Evolutionary conservation across 2,329 filamentous ascomycete species (phyloP), one percentile per base, ranked within the genome.

Genomic region (Penicillium sp.): DNA sequence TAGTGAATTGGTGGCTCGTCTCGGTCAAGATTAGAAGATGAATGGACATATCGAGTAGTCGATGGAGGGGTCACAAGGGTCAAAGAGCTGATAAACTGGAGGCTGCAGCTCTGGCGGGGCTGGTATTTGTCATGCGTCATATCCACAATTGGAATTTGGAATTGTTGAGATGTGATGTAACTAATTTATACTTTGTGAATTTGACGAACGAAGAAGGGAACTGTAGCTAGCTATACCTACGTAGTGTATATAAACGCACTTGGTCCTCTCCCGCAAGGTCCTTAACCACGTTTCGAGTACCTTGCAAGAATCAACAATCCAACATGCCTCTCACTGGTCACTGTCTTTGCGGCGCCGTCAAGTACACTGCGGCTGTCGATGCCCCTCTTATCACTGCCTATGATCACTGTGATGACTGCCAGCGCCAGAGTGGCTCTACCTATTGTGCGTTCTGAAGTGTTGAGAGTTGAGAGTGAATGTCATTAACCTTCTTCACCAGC

Each of bases 381-480:
- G 51, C 54, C 13, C 70, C 74, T 9, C 52, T 66, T 8, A 32
- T 69, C 12, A 72, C 80, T 44, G 83, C 79, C 56, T 86, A 87
- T 67, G 85, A 87, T 66, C 83, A 87, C 75, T 87, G 83, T 63
- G 83, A 87, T 64, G 83, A 86, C 71, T 87, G 83, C 77, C 83
- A 87, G 72, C 82, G 83, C 64, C 83, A 87, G 72, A 79, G 72
- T 44, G 83, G 83, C 56, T 86, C 82, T 15, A 85, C 83, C 50
- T 87, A 87, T 70, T 86, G 68, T 70, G 54, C 13, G 59, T 48
- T 18, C 6, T 2, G 1, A 3, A 27, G 13, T 20, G 40, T 13
- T 7, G 6, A 42, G 8, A 2, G 18, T 15, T 15, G 13, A 20
- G 10, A 12, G 25, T 10, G 40, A 20, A 20, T 13, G 3, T 18